These are phyloP conservation scores for Blastobotrys petasosporus DNA, from an alignment of 1,139 yeast species.

Conservation along the genomic window DNA sequence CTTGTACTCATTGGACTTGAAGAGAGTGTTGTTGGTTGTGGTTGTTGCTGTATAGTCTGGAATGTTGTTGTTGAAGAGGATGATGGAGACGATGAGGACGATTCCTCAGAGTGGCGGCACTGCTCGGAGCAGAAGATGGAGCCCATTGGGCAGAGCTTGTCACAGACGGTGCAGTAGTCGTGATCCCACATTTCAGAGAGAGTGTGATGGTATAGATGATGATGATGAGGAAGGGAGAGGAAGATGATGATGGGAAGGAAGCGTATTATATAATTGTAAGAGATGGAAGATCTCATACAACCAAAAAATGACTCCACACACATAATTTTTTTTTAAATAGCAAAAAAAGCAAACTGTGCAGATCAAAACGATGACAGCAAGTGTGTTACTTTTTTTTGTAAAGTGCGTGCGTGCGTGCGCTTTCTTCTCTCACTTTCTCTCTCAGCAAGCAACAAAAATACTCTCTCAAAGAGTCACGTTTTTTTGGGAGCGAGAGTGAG, in stretches of 20 bases:
- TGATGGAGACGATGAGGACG: background rate
- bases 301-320: background rate
- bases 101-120: conserved; percentile 25
- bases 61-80: too few species aligned
- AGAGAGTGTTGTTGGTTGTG: too few species aligned
- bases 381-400: too few species aligned
- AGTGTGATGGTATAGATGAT: conserved; percentile 10
- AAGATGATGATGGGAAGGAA: background rate
- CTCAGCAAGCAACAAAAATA: too few species aligned
- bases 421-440: too few species aligned
- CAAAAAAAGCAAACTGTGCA: background rate
- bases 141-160: conserved; percentile 37
- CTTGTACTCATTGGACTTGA: background rate
- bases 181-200: conserved; percentile 35
- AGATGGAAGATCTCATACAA: too few species aligned
- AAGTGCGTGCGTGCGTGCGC: too few species aligned
- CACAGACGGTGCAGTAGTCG: conserved; percentile 41
- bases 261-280: background rate
- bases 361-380: background rate
- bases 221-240: background rate
- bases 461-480: too few species aligned
- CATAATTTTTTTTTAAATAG: conserved; percentile 1
- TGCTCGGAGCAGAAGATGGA: conserved; percentile 38
- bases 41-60: too few species aligned
- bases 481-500: too few species aligned